Conservation (phyloP, 768 basidiomycete species). For the Mycena albidolilacea region DNA sequence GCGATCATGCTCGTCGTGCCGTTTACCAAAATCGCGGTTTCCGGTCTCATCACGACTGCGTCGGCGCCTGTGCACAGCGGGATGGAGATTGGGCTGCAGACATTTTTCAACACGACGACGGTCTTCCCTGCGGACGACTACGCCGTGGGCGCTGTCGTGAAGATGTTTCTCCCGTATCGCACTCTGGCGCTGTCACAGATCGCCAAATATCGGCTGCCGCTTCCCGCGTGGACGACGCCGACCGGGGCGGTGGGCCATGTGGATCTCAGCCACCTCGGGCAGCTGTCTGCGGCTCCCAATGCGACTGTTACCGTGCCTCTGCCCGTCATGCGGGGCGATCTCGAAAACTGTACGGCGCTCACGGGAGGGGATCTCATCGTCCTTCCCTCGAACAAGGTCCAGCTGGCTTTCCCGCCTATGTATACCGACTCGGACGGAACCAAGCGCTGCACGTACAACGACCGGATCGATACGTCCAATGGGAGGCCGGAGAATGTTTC, state of each 20-base stretch:
- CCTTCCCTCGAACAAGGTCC: no score
- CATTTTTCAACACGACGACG: constrained; percentile 15
- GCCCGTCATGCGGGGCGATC: background rate
- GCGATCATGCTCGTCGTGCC: background rate
- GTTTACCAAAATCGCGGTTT: constrained; percentile 26
- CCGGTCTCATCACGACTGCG: constrained; percentile 14
- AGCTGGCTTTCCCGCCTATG: no score
- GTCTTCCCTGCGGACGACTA: background rate
- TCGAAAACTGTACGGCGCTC: background rate
- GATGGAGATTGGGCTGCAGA: background rate
- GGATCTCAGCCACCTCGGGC: background rate
- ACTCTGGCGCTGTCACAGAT: background rate
- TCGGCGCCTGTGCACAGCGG: background rate
- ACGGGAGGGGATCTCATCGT: no score
- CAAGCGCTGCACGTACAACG: no score
- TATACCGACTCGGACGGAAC: no score
- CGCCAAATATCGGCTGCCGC: background rate
- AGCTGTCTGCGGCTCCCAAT: background rate
- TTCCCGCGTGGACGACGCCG: background rate
- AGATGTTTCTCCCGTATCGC: background rate
- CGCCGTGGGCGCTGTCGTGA: background rate
- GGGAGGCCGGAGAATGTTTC: no score
- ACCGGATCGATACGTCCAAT: no score
- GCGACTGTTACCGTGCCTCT: background rate
- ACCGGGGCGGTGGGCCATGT: background rate